Evolutionary conservation across 768 basidiomycete genomes (phyloP), one percentile per base, ranked within the genome.

Genomic region (Amanita rubescens): DNA sequence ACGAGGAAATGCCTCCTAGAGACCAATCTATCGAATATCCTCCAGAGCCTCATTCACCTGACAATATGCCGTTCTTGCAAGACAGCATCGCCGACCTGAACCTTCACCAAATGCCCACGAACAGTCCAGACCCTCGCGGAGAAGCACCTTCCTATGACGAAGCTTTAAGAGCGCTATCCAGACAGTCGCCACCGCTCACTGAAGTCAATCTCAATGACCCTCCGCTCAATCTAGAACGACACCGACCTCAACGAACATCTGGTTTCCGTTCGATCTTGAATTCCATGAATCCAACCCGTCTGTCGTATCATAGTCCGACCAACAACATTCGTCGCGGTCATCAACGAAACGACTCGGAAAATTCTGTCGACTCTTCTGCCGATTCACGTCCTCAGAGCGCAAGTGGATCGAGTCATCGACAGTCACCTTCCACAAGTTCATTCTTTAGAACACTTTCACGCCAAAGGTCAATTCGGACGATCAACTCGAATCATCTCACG

Each of bases 61-160:
- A 71, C 24, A 65, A 73, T 51, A 66, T 66, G 55, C 77, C 80
- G 9, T 64, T 80, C 15, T 70, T 80, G 8, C 58, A 70, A 6
- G 53, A 67, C 19, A 67, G 68, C 20, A 51, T 57, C 51, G 71
- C 69, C 44, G 60, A 62, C 25, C 1, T 63, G 62, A 38, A 67
- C 69, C 4, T 58, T 69, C 32, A 58, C 62, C 65, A 59, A 30
- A 49, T 19, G 58, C 58, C 60, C 24, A 67, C 64, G 38, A 61
- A 59, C 54, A 53, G 53, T 10, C 55, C 61, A 1, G 58, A 59
- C 7, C 72, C 76, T 8, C 69, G 81, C 56, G 87, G 84, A 20
- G 79, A 81, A 37, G 82, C 84, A 5, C 87, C 87, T 3, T 66
- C 85, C 0, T 90, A 90, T 64, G 79, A 76, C 48, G 85, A 87